Conservation (phyloP, 257 asterid genomes). For the Solanum phureja region DNA sequence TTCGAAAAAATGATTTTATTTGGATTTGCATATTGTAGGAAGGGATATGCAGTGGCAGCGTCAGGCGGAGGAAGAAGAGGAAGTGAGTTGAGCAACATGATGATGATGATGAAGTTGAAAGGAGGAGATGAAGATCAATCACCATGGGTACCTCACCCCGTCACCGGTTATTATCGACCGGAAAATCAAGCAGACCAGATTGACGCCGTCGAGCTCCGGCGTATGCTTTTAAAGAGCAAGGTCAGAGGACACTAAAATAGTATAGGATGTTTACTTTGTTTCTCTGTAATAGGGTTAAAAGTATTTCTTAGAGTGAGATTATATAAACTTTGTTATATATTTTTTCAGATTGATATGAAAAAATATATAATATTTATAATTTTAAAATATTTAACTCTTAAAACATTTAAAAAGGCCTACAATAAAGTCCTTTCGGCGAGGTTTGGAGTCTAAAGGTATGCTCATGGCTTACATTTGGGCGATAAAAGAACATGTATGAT, state of each 20-base stretch:
- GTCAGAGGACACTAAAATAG: neutral
- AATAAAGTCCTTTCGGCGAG: no score
- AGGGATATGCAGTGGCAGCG: slow-evolving; percentile 35
- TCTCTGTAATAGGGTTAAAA: no score
- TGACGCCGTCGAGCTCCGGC: slow-evolving; percentile 47
- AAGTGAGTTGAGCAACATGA: neutral
- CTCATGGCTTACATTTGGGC: no score
- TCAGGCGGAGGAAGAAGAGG: slow-evolving; percentile 18
- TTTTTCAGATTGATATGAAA: no score
- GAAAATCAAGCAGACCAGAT: slow-evolving; percentile 27
- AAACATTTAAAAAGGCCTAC: no score
- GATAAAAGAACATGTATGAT: no score
- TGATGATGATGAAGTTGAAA: neutral
- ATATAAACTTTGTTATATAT: no score
- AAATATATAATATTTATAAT: no score
- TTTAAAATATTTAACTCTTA: no score
- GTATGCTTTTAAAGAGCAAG: slow-evolving; percentile 27
- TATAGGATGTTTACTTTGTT: no score
- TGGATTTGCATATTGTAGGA: slow-evolving; percentile 3
- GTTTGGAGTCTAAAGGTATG: no score
- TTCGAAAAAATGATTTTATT: neutral
- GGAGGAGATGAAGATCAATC: slow-evolving; percentile 17
- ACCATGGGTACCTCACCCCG: slow-evolving; percentile 64
- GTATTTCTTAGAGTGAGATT: no score
- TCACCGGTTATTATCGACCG: slow-evolving; percentile 48